Base-by-base conservation (phyloP, 148 eudicot genomes). In the Tetragonia tetragonoides region DNA sequence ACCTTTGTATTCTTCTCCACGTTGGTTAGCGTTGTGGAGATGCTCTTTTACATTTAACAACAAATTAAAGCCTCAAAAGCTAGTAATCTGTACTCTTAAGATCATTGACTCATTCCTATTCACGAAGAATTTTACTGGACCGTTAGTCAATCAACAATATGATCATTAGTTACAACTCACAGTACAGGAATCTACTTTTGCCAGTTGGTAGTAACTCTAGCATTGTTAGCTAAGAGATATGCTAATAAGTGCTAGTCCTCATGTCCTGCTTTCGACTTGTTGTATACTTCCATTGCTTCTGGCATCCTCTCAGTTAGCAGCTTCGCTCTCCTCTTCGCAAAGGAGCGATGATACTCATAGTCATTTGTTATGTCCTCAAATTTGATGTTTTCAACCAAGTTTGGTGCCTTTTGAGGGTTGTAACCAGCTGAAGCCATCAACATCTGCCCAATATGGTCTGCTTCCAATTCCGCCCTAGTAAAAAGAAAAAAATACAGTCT, bases 391-490 rank as follows among this genome's bases (percentile, higher is more conserved):
- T 34, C 28, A 6, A 16, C 3, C 23, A 54, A 17, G 17, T 3
- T 44, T 24, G 59, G 59, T 18, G 80, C 80, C 41, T 5, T 54
- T 44, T 23, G 67, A 17, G 83, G 78, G 68, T 75, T 69, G 21
- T 80, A 80, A 11, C 79, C 79, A 11, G 75, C 79, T 39, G 61
- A 53, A n/a, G 78, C 78, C 34, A 28, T 28, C 68, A 74, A 42
- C 38, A 39, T 56, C 65, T 65, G 38, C 2, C 75, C 65, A 57
- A 74, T 73, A n/a, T 74, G 53, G 63, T 74, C 53, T n/a, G 76
- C 76, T 21, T 74, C 76, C 24, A 15, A 11, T 41, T 74, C 76
- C 14, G 2, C 5, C 67, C 76, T 74, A 5, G 51, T 10, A 57
- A 6, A 10, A 23, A 34, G 0, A 6, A 28, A 1, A 2, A 53